Percentiles rank a stretch among this genome's conserved stretches.
phyloP scores from a whole-genome alignment of 495 filamentous ascomycete genomes.

The Articulospora tetracladia region DNA sequence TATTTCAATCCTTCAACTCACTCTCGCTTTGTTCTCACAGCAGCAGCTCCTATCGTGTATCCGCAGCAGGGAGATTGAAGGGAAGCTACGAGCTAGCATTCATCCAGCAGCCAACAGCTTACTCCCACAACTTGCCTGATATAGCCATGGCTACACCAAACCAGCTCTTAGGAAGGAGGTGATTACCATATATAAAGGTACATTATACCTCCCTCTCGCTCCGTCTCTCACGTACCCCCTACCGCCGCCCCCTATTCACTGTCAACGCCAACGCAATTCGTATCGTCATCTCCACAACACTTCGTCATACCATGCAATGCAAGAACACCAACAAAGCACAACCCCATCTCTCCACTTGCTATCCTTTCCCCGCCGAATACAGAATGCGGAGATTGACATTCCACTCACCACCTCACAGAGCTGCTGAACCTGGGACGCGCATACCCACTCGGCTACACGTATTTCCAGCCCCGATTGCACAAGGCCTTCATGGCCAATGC shows the following conservation, averaged over 20 bases:
- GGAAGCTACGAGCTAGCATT: no score
- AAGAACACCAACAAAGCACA: no score
- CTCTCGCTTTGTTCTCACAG: background rate
- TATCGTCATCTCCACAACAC: background rate
- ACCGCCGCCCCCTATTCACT: background rate
- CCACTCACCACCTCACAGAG: constrained; percentile 42
- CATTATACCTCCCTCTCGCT: background rate
- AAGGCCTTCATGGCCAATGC: constrained; percentile 77
- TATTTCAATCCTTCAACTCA: background rate
- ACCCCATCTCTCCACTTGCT: no score
- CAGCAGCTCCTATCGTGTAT: no score
- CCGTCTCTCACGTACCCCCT: background rate
- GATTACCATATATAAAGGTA: constrained; percentile 89
- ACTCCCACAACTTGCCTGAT: no score
- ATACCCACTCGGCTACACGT: constrained; percentile 83
- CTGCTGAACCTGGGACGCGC: constrained; percentile 79
- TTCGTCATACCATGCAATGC: no score
- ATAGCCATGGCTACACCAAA: constrained; percentile 11
- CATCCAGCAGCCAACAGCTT: no score
- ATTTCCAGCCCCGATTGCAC: constrained; percentile 78
- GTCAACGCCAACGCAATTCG: background rate
- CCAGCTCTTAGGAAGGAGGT: constrained; percentile 68
- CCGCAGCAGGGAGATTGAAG: no score
- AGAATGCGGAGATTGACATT: no score
- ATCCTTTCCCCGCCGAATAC: no score